Base-by-base conservation (phyloP, 2,329 filamentous ascomycete genomes). In the Calcarisporium arbuscula region DNA sequence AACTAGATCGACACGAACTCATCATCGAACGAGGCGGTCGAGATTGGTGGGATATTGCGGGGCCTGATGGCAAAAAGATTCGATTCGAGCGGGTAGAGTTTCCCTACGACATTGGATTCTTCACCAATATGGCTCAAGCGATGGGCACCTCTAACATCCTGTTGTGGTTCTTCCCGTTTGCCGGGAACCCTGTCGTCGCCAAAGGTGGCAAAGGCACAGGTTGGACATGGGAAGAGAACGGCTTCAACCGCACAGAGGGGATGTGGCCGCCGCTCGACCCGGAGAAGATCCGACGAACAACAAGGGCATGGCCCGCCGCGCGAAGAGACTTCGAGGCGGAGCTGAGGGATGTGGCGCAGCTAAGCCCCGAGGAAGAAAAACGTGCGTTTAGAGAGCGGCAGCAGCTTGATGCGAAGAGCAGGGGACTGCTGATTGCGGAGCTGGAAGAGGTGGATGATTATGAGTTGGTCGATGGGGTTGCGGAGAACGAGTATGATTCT, bases 61-160 rank as follows among this genome's bases (percentile, higher is more conserved):
- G 51, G 1, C 51, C 55, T 8, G 56, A 58, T 21, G 59, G 58
- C 7, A 55, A 60, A 19, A 51, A 64, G 36, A 42, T 80, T 3
- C 60, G 65, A 9, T 70, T 84, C 28, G 65, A 72, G 38, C 72
- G 68, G 34, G 74, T 89, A 48, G 83, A 90, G 56, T 92, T 87
- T 47, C 86, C 85, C 0, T 92, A 88, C 58, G 85, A 94, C 50
- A 61, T 90, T 28, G 84, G 83, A 32, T 65, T 92, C 47, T 87
- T 77, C 62, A 55, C 63, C 22, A 94, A 94, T 55, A 68, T 90
- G 52, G 69, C 72, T 12, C 80, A 85, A 51, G 82, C 79, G 12
- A 89, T 92, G 82, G 83, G 84, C 5, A 80, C 75, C 1, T 45
- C 53, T 7, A 87, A 85, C 51, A 48, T 74, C 0, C 44, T 87